Percentiles rank a stretch among this genome's conserved stretches.
Conservation (phyloP, 495 filamentous ascomycete species). For the Lindgomyces ingoldianus region DNA sequence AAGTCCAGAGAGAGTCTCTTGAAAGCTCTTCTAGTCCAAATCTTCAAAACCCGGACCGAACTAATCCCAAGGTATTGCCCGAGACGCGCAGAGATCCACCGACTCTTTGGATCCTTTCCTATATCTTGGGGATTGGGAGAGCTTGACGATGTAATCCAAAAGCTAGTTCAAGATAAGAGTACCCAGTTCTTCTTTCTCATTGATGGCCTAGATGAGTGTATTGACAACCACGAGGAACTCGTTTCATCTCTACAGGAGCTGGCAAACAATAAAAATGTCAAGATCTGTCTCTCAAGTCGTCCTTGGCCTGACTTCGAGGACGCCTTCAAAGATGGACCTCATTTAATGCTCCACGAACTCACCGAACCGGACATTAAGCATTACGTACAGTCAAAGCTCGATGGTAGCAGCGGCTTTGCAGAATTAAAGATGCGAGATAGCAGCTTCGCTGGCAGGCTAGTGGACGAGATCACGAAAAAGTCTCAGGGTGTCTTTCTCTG, state of each 20-base stretch:
- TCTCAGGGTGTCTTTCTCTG: conserved; percentile 17
- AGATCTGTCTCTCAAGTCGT: conserved; percentile 12
- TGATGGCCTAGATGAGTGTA: conserved; percentile 11
- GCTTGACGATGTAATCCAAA: neutral
- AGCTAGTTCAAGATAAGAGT: neutral
- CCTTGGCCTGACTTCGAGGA: conserved; percentile 16
- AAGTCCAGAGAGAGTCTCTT: conserved; percentile 1
- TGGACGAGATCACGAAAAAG: conserved; percentile 12
- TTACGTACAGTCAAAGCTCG: neutral
- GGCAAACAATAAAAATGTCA: neutral
- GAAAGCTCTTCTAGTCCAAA: conserved; percentile 4
- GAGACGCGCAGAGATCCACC: neutral
- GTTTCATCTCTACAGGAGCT: conserved; percentile 4
- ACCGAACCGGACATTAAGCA: conserved; percentile 1
- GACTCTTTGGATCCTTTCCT: conserved; percentile 1
- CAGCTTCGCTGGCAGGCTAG: neutral
- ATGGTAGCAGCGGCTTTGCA: neutral
- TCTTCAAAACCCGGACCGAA: neutral
- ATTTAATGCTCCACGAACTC: conserved; percentile 6
- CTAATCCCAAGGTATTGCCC: conserved; percentile 1
- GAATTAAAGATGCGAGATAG: conserved; percentile 8
- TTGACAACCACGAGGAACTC: conserved; percentile 8
- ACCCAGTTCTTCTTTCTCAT: conserved; percentile 12
- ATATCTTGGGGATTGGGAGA: conserved; percentile 7
- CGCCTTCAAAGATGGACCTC: neutral